Evolutionary conservation across 805 yeast genomes (phyloP).

Genomic region (Wickerhamomyces canadensis): DNA sequence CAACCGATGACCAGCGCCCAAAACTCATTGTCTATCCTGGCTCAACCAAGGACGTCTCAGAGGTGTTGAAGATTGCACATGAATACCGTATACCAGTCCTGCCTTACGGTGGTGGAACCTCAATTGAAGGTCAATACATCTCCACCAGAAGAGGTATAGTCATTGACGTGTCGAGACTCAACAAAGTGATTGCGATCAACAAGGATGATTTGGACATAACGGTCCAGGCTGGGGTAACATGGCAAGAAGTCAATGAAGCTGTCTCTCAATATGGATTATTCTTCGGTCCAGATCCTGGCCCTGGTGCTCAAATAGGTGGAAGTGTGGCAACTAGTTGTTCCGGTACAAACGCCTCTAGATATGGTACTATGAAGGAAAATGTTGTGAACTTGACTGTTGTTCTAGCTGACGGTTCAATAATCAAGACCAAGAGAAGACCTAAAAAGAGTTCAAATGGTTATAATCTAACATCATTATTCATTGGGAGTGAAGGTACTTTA

Average conservation of each 20-base stretch:
- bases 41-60: slow-evolving; percentile 51
- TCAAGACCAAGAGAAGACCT: slow-evolving; percentile 69
- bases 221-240: slow-evolving; percentile 74
- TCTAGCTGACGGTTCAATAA: slow-evolving; percentile 70
- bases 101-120: slow-evolving; percentile 60
- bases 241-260: slow-evolving; percentile 61
- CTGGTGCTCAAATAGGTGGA: slow-evolving; percentile 77
- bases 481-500: slow-evolving; percentile 76
- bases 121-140: slow-evolving; percentile 62
- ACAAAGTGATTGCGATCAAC: slow-evolving; percentile 49
- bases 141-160: slow-evolving; percentile 58
- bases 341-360: slow-evolving; percentile 71
- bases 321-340: slow-evolving; percentile 74
- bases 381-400: slow-evolving; percentile 65
- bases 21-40: slow-evolving; percentile 44
- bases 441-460: slow-evolving; percentile 76
- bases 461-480: slow-evolving; percentile 65
- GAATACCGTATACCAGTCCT: slow-evolving; percentile 52
- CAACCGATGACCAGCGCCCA: slow-evolving; percentile 35
- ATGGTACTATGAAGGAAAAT: slow-evolving; percentile 77
- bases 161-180: slow-evolving; percentile 54
- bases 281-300: slow-evolving; percentile 76
- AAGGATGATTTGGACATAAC: slow-evolving; percentile 62
- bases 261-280: slow-evolving; percentile 43
- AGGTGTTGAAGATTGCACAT: slow-evolving; percentile 49